Conservation (phyloP, 2,329 filamentous ascomycete species). For the Penicillium concentricum region DNA sequence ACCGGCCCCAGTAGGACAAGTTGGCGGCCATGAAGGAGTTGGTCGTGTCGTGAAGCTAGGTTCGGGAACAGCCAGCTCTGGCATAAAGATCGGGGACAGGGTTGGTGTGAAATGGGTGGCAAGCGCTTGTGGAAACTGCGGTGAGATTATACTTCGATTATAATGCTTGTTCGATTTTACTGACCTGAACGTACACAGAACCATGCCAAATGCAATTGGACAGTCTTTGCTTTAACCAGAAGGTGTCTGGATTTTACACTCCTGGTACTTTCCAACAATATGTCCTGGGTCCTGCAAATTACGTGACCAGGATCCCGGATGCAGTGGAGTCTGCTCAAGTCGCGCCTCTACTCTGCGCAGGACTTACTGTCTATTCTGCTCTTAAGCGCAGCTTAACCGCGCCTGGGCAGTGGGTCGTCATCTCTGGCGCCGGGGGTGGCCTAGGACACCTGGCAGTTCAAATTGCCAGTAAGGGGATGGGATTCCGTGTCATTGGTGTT, state of each 20-base stretch:
- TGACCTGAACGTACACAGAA: neutral
- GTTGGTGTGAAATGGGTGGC: neutral
- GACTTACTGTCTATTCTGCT: neutral
- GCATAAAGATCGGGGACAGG: neutral
- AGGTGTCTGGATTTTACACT: neutral
- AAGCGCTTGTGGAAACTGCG: neutral
- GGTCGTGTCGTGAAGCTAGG: too few species aligned
- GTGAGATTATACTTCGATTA: neutral
- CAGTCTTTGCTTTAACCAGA: neutral
- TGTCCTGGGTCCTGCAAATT: neutral
- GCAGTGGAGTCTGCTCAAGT: neutral
- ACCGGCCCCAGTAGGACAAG: too few species aligned
- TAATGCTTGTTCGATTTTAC: too few species aligned
- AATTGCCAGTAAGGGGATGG: neutral
- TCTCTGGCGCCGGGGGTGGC: neutral
- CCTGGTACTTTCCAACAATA: neutral
- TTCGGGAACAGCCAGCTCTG: neutral
- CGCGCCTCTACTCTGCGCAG: neutral
- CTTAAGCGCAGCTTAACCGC: neutral
- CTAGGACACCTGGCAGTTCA: neutral
- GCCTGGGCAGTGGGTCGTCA: neutral
- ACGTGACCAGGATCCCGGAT: neutral
- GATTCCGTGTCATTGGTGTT: neutral
- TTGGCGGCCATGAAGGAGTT: too few species aligned
- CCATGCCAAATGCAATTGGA: neutral